These are phyloP conservation scores for Gossypium ekmanianum DNA, from an alignment of 345 rosid genomes.

Conservation along the genomic window DNA sequence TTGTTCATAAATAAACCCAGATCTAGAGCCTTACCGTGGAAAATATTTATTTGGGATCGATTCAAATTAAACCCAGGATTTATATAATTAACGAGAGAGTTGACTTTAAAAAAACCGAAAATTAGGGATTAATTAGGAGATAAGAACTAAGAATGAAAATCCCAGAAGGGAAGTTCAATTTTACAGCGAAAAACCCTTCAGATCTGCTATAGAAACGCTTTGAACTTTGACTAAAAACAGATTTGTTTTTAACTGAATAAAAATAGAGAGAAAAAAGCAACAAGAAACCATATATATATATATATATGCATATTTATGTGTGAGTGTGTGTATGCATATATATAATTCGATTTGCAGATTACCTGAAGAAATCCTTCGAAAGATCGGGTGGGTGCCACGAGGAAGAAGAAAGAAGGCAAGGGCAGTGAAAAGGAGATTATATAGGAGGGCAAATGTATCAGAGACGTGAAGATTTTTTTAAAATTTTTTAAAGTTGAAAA, in stretches of 20 bases:
- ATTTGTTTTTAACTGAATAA: background rate
- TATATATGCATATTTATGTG: no score
- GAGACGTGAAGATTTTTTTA: no score
- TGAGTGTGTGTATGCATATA: background rate
- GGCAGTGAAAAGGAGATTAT: background rate
- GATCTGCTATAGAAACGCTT: conserved; percentile 26
- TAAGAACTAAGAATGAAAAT: background rate
- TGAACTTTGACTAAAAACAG: conserved; percentile 4
- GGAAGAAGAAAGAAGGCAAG: background rate
- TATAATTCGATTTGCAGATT: background rate
- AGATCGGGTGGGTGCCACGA: conserved; percentile 28
- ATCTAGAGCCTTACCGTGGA: conserved; percentile 21
- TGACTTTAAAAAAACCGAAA: background rate
- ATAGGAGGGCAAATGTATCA: conserved; percentile 21
- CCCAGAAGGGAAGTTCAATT: background rate
- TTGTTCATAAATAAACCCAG: conserved; percentile 3
- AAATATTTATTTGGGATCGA: background rate
- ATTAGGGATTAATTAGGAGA: background rate
- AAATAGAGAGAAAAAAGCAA: background rate
- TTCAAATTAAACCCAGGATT: background rate
- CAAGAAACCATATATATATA: conserved; percentile 2
- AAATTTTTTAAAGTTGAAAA: no score
- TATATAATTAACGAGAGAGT: background rate
- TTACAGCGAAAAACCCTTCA: conserved; percentile 21
- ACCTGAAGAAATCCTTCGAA: conserved; percentile 33